Percentiles rank a stretch among this genome's conserved stretches.
Conservation (phyloP, 768 basidiomycete genomes). For the Asterophora parasitica region DNA sequence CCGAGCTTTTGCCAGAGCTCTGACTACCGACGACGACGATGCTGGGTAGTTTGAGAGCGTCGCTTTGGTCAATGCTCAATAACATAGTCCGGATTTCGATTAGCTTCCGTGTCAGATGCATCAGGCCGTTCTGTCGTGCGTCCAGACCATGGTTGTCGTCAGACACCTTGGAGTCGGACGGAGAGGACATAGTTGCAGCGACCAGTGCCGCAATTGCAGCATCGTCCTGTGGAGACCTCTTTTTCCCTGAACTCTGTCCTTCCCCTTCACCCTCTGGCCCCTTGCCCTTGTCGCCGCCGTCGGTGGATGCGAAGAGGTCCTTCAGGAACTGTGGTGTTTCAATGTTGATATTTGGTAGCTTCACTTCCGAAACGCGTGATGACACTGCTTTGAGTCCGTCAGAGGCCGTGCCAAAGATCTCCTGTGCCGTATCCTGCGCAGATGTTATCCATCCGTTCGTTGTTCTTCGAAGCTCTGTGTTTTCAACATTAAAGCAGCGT, state of each 20-base stretch:
- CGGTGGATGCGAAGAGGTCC: slow-evolving; percentile 42
- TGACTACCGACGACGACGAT: slow-evolving; percentile 99
- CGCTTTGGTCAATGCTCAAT: slow-evolving; percentile 94
- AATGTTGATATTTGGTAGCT: slow-evolving; percentile 40
- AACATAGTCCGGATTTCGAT: slow-evolving; percentile 95
- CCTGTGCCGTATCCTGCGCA: slow-evolving; percentile 67
- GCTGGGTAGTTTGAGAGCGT: slow-evolving; percentile 89
- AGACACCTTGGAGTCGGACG: slow-evolving; percentile 51
- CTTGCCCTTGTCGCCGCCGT: slow-evolving; percentile 27
- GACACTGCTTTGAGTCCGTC: slow-evolving; percentile 60
- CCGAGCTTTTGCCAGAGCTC: slow-evolving; percentile 97
- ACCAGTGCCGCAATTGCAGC: slow-evolving; percentile 70
- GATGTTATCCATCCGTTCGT: slow-evolving; percentile 62
- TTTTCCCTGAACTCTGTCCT: slow-evolving; percentile 31
- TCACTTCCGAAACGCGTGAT: slow-evolving; percentile 53
- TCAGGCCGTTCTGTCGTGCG: slow-evolving; percentile 71
- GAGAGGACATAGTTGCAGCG: slow-evolving; percentile 75
- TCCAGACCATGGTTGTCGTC: slow-evolving; percentile 34
- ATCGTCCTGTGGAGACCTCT: slow-evolving; percentile 51
- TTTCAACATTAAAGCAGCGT: background rate
- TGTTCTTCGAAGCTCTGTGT: slow-evolving; percentile 65
- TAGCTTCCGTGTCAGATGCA: slow-evolving; percentile 90
- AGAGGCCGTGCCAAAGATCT: slow-evolving; percentile 67
- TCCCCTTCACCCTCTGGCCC: slow-evolving; percentile 26
- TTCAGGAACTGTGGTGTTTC: slow-evolving; percentile 67